phyloP scores from a whole-genome alignment of 768 basidiomycete species.

The Hypholoma fasciculare region DNA sequence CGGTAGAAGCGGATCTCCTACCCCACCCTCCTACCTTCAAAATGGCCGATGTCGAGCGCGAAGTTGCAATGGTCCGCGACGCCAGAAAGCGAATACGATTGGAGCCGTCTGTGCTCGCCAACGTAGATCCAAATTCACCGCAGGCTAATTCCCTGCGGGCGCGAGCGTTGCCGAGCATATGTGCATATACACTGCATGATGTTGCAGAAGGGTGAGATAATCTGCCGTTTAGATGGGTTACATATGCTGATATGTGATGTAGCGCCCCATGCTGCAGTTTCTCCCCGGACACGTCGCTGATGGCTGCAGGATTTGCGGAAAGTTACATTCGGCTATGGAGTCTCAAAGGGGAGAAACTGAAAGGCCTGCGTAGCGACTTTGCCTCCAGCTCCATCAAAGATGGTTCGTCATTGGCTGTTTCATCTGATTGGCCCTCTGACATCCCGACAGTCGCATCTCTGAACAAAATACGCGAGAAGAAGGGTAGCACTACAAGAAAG shows the following conservation, averaged over 20 bases:
- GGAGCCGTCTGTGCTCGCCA: slow-evolving; percentile 68
- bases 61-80: slow-evolving; percentile 88
- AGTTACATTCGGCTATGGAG: slow-evolving; percentile 96
- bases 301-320: slow-evolving; percentile 95
- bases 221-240: not conserved
- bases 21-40: slow-evolving; percentile 85
- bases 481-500: slow-evolving; percentile 86
- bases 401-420: slow-evolving; percentile 43
- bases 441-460: slow-evolving; percentile 51
- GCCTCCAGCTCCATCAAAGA: slow-evolving; percentile 65
- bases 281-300: slow-evolving; percentile 85
- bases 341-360: slow-evolving; percentile 87
- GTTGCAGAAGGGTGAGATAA: slow-evolving; percentile 84
- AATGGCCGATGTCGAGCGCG: slow-evolving; percentile 84
- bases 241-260: slow-evolving; percentile 1
- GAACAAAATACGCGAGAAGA: slow-evolving; percentile 74
- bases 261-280: slow-evolving; percentile 88
- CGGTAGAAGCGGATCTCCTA: slow-evolving; percentile 69
- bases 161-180: slow-evolving; percentile 86
- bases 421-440: not conserved
- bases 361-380: slow-evolving; percentile 77
- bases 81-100: slow-evolving; percentile 89
- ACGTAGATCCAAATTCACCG: slow-evolving; percentile 55
- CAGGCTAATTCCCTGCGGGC: slow-evolving; percentile 60
- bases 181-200: slow-evolving; percentile 94